These are phyloP conservation scores for Didymella sp. DNA, from an alignment of 2,329 filamentous ascomycete species.

Conservation along the genomic window DNA sequence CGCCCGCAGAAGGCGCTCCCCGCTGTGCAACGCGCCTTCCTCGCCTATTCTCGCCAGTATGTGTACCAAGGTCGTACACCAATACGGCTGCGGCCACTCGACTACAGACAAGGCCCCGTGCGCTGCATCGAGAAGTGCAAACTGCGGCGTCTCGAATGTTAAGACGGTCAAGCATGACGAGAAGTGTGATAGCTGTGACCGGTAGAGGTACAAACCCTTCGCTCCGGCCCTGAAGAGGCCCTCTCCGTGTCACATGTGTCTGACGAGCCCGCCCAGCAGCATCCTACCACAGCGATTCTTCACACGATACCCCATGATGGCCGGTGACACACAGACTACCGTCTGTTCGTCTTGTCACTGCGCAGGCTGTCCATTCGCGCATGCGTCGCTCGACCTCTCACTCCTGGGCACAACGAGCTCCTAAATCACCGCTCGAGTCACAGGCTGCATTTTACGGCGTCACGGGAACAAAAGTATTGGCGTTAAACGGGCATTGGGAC, in stretches of 20 bases:
- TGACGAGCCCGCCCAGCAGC: conserved; percentile 37
- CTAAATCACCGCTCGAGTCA: conserved; percentile 28
- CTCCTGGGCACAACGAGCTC: conserved; percentile 31
- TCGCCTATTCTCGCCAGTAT: conserved; percentile 42
- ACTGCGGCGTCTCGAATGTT: conserved; percentile 52
- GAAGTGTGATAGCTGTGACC: conserved; percentile 56
- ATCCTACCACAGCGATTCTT: conserved; percentile 39
- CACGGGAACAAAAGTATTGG: conserved; percentile 50
- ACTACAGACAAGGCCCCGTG: conserved; percentile 54
- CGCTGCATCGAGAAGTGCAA: conserved; percentile 54
- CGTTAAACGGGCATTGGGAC: conserved; percentile 48
- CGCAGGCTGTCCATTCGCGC: conserved; percentile 35
- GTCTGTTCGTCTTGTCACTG: conserved; percentile 28
- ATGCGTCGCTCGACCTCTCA: conserved; percentile 31
- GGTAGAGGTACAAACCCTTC: conserved; percentile 46
- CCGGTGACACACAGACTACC: conserved; percentile 39
- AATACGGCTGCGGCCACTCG: conserved; percentile 57
- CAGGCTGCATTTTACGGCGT: conserved; percentile 53
- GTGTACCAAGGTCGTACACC: conserved; percentile 58
- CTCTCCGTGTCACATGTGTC: conserved; percentile 32
- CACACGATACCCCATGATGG: conserved; percentile 45
- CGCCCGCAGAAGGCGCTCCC: conserved; percentile 31
- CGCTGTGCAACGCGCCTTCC: conserved; percentile 31
- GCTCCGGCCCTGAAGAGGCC: conserved; percentile 4
- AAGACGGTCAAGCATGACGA: conserved; percentile 57